Base-by-base conservation (phyloP, 345 rosid genomes). In the Salix udensis region DNA sequence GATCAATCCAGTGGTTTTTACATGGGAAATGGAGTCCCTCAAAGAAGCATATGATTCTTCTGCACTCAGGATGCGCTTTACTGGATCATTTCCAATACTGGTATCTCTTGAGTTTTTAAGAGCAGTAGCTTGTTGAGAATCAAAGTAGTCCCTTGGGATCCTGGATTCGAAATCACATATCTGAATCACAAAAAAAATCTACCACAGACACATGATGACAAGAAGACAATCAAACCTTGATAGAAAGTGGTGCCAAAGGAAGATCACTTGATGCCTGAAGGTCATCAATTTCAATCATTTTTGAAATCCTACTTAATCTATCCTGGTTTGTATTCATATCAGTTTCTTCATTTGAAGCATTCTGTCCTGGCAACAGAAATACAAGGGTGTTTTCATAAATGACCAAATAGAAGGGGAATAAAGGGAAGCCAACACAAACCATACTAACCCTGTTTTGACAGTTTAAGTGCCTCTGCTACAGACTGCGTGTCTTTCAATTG, bases 131-230 rank as follows among this genome's bases (percentile, higher is more conserved):
- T 91, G 98, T 85, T 93, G 98, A 72, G 96, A 91, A 86, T 95
- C 97, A 79, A 95, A 95, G 85, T 95, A 95, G 70, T 95, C 98
- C 73, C 98, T 90, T 50, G 97, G 97, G 96, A 84, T 95, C 96
- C 98, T 93, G 84, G 79, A 82, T 83, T 80, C 34, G 50, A 79
- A 26, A n/a, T 71, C 44, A 77, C 40, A 37, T 30, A 31, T 34
- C 26, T 64, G 52, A 70, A 36, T 71, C 30, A 67, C 58, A 72
- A 81, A 67, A 72, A 81, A 37, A 19, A 5, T 64, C 58, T 34
- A 78, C 77, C 5, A 68, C 62, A 76, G n/a, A 72, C 70, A 83
- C 34, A 65, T 24, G 50, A 72, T 44, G 42, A 28, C 40, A 23
- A 76, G 65, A 72, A 73, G 26, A 2, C 13, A 77, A 66, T 31